Percentiles rank a stretch among this genome's conserved stretches.
phyloP scores from a whole-genome alignment of 805 yeast species.

The Cyberlindnera americana region DNA sequence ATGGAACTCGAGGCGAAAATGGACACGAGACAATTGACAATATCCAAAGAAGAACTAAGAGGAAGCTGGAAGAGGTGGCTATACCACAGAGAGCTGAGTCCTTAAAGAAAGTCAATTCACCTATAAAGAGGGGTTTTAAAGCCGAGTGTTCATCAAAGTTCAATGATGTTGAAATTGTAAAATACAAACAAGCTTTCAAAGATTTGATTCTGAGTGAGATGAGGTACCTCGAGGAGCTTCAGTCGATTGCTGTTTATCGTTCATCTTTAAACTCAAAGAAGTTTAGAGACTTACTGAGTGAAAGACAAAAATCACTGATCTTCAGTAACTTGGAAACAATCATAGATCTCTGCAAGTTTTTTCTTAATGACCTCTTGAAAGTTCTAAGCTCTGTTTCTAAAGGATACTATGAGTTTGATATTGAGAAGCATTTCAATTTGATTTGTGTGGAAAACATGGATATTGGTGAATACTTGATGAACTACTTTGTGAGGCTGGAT shows the following conservation, averaged over 20 bases:
- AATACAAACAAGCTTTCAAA: conserved; percentile 24
- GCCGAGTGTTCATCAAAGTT: no score
- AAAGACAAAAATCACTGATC: conserved; percentile 34
- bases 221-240: conserved; percentile 30
- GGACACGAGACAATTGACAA: conserved; percentile 33
- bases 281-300: conserved; percentile 30
- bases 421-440: conserved; percentile 11
- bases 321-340: conserved; percentile 44
- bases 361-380: conserved; percentile 23
- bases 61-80: conserved; percentile 10
- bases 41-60: conserved; percentile 25
- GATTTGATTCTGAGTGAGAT: conserved; percentile 34
- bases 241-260: conserved; percentile 32
- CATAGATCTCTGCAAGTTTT: conserved; percentile 33
- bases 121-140: no score
- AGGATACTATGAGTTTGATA: conserved; percentile 7
- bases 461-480: conserved; percentile 30
- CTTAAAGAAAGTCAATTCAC: conserved; percentile 35
- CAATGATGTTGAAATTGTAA: no score
- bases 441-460: conserved; percentile 19
- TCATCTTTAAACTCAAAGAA: conserved; percentile 30
- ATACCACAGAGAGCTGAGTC: conserved; percentile 28
- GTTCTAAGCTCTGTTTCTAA: not conserved
- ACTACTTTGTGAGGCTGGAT: conserved; percentile 31
- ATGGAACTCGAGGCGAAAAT: conserved; percentile 31